Percentiles rank a stretch among this genome's conserved stretches.
Conservation (phyloP, 805 yeast species). For the Dipodascopsis uninucleata region DNA sequence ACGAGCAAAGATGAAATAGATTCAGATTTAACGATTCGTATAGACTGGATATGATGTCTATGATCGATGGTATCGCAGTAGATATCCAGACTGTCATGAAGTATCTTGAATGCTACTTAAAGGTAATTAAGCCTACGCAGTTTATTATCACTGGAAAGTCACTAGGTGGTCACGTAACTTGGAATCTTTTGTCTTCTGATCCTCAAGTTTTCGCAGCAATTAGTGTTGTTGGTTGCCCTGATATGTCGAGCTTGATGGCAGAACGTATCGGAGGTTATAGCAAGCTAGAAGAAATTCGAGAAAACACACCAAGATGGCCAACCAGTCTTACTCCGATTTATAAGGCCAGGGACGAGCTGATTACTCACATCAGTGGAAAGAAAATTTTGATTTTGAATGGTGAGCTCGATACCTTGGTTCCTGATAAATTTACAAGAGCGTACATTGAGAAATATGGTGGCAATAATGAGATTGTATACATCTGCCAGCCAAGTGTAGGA, state of each 20-base stretch:
- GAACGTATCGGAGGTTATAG: conserved; percentile 38
- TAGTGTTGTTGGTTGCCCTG: conserved; percentile 52
- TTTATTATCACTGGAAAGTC: conserved; percentile 51
- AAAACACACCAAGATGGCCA: conserved; percentile 26
- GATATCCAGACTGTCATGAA: conserved; percentile 46
- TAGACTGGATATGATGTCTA: conserved; percentile 46
- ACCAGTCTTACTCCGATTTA: conserved; percentile 17
- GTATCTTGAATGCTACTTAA: conserved; percentile 43
- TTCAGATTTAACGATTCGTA: too few species aligned
- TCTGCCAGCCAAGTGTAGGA: conserved; percentile 34
- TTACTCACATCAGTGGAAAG: conserved; percentile 16
- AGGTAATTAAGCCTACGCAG: conserved; percentile 31
- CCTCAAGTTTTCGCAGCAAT: conserved; percentile 44
- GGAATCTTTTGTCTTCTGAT: conserved; percentile 43
- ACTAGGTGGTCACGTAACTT: conserved; percentile 56
- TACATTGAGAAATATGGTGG: conserved; percentile 32
- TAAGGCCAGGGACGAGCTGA: conserved; percentile 18
- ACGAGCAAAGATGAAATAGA: too few species aligned
- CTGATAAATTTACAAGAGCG: conserved; percentile 34
- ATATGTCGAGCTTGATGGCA: conserved; percentile 45
- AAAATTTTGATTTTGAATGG: conserved; percentile 37
- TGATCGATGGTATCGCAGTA: conserved; percentile 42
- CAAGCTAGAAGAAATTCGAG: conserved; percentile 17
- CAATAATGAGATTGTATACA: conserved; percentile 26
- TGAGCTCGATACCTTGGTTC: conserved; percentile 38